A percentile compares a stretch with the other conserved stretches of the same genome.
Conservation (phyloP, 208 protist species). For the Crithidia expoeki region DNA sequence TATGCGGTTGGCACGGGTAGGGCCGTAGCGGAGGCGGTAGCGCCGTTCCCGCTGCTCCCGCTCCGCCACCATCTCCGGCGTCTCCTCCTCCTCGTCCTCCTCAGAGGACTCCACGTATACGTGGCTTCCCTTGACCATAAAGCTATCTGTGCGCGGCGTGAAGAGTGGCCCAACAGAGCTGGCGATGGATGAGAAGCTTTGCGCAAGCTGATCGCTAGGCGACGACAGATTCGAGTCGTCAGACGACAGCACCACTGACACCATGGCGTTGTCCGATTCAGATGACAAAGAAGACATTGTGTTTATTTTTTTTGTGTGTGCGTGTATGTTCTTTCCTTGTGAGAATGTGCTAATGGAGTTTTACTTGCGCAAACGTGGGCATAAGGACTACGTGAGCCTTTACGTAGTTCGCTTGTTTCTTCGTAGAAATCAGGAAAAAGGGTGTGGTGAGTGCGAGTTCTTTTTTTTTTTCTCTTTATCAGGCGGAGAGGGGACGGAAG, state of each 20-base stretch:
- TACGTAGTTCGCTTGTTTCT: background rate
- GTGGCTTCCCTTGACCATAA: conserved; percentile 16
- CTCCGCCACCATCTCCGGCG: conserved; percentile 21
- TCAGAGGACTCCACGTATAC: conserved; percentile 26
- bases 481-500: background rate
- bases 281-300: conserved; percentile 14
- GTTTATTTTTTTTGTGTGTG: background rate
- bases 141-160: conserved; percentile 25
- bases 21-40: conserved; percentile 41
- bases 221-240: conserved; percentile 30
- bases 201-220: conserved; percentile 31
- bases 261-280: conserved; percentile 16
- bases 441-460: background rate
- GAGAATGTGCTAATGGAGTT: background rate
- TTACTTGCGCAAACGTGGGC: background rate
- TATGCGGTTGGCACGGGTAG: conserved; percentile 46
- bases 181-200: conserved; percentile 41
- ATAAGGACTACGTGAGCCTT: background rate
- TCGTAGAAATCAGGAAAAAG: background rate
- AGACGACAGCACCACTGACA: conserved; percentile 28
- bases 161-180: conserved; percentile 46
- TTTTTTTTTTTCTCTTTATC: no score
- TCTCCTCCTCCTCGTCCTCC: conserved; percentile 41
- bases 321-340: background rate
- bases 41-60: conserved; percentile 20